Conservation (phyloP, 1,284 basidiomycete species). For the Sparassis latifolia region DNA sequence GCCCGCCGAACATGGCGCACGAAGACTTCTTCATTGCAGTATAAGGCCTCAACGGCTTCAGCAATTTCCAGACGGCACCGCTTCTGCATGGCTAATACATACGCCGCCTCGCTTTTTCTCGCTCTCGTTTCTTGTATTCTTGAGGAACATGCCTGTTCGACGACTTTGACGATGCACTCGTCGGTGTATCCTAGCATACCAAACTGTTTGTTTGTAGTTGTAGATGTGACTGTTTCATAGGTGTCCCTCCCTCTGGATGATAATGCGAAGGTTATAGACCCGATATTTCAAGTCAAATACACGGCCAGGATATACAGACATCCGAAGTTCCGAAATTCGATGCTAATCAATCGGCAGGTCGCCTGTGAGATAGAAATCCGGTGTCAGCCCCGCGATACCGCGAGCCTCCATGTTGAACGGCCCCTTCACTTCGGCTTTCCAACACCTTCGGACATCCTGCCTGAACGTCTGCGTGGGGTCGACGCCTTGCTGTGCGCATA, state of each 20-base stretch:
- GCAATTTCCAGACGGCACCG: constrained; percentile 1
- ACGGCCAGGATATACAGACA: too few species aligned
- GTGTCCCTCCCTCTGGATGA: too few species aligned
- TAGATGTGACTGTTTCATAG: too few species aligned
- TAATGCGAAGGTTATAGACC: too few species aligned
- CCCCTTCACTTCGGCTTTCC: constrained; percentile 77
- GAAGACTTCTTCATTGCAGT: constrained; percentile 6
- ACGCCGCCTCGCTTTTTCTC: background rate
- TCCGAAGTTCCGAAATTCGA: too few species aligned
- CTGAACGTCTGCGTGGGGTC: constrained; percentile 73
- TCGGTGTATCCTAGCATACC: too few species aligned
- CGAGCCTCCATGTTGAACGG: constrained; percentile 80
- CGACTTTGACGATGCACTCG: too few species aligned
- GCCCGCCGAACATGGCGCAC: constrained; percentile 10
- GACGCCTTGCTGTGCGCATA: constrained; percentile 58
- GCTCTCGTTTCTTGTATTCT: background rate
- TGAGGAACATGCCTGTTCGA: too few species aligned
- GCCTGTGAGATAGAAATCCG: constrained; percentile 69
- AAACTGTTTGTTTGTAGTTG: too few species aligned
- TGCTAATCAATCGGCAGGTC: too few species aligned
- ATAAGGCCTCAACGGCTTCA: background rate
- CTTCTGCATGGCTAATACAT: background rate
- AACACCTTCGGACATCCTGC: constrained; percentile 67
- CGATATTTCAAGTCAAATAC: too few species aligned
- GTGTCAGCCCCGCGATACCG: constrained; percentile 67